Evolutionary conservation across 352 stramenopile genomes (phyloP), one percentile per base, ranked within the genome.

Genomic region (Phytopythium sindhum): DNA sequence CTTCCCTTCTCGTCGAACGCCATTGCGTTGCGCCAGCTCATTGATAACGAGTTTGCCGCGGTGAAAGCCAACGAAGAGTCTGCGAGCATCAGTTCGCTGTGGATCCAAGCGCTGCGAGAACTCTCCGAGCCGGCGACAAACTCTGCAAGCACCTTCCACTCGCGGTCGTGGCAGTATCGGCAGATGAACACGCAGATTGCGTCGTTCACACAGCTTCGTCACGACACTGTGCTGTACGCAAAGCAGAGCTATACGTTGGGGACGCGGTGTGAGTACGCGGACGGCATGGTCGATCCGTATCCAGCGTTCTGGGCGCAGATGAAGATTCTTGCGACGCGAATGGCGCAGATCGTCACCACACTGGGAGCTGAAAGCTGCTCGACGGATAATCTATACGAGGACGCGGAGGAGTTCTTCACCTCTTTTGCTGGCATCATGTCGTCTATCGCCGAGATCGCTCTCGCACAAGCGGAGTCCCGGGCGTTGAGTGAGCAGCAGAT

Each of bases 121-220:
- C 19, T 73, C 26, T 73, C 66, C 17, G 61, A 52, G 48, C 52
- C 63, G n/a, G 60, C 64, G 48, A 47, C 50, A 6, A 70, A 70
- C 29, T 1, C 28, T 4, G 47, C 60, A 10, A 19, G 12, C 2
- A 41, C 28, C 10, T 71, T 68, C 37, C 60, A 69, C 33, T 65
- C 67, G 24, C 50, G 50, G 3, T 15, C 26, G 12, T 73, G 67
- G 63, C 53, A 64, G n/a, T 29, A 41, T 2, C 63, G 59, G 5
- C 55, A 65, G 52, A 73, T 70, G 63, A 70, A 69, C 29, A 68
- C 61, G 29, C 68, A 72, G 28, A 31, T 74, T 9, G 64, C 56
- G 0, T 72, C 64, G 5, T 72, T 72, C 26, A 62, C 64, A 1
- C 64, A 72, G 41, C 57, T 74, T 26, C 64, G 60, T 23, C 64